Evolutionary conservation across 176 grass and related monocot species (phyloP), one percentile per base, ranked within the genome.

Genomic region (Zoysia pacifica): DNA sequence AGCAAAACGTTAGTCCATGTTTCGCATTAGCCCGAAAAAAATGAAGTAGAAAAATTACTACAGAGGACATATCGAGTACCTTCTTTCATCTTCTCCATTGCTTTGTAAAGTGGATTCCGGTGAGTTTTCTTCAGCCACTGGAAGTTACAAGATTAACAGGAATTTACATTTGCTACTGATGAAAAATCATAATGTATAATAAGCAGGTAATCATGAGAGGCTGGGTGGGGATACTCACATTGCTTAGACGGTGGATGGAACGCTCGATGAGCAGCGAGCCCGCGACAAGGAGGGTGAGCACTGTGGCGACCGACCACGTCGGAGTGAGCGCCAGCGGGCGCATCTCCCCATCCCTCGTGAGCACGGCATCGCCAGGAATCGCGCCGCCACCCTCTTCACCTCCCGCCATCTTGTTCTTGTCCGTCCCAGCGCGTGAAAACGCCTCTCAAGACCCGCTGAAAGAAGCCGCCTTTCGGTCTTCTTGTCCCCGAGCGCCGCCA

Each of bases 51-150:
- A 28, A 55, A 60, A 48, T 51, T 43, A 69, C 35, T 74, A 19
- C 3, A 16, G 43, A 53, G 47, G 64, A 11, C 2, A 11, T 1
- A 75, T 62, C 38, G 44, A 4, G 6, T 74, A 97, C 94, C 94
- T 94, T 94, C 90, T 89, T 98, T 98, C 95, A 98, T 98, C 74
- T 94, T 94, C 82, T 98, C 95, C 74, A 98, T 86, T 5, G 95
- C 90, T 72, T 98, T 91, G 83, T 80, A 76, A 14, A 98, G 92
- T 75, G 95, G 95, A 60, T 98, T 94, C 61, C 95, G 83, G 58
- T 83, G 85, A 2, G 92, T 98, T 76, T 93, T 93, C 86, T 94
- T 94, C 88, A 98, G 60, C 95, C 95, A 98, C 92, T 97, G 76
- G 60, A 78, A 38, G 62, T 42, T 9, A 78, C 47, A 48, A 39